A percentile compares a stretch with the other conserved stretches of the same genome.
These are phyloP conservation scores for Botrytis hyacinthi DNA, from an alignment of 2,329 filamentous ascomycete species.

Conservation along the genomic window DNA sequence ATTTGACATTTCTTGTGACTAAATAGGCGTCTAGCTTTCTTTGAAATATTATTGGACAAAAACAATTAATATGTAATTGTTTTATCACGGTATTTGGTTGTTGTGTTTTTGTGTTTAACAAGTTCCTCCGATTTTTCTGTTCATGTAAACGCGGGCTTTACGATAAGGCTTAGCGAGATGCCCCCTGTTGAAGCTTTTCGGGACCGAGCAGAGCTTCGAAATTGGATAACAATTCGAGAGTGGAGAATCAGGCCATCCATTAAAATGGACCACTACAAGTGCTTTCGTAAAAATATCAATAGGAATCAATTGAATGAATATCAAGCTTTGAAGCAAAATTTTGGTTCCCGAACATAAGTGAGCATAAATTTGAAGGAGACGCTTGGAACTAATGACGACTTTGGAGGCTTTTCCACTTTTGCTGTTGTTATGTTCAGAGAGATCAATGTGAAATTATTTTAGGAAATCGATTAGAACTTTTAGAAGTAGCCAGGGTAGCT, in stretches of 20 bases:
- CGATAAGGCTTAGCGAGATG: background rate
- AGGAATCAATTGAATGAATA: background rate
- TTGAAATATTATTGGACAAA: background rate
- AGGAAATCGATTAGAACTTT: background rate
- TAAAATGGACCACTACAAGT: background rate
- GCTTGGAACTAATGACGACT: background rate
- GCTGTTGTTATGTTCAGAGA: background rate
- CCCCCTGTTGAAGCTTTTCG: background rate
- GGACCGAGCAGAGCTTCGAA: background rate
- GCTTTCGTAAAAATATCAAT: background rate
- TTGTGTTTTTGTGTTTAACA: background rate
- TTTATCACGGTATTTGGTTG: background rate
- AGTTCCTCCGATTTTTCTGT: background rate
- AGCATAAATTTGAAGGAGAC: background rate
- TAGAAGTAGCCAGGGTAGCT: background rate
- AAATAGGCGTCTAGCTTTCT: background rate
- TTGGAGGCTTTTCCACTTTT: background rate
- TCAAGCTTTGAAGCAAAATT: background rate
- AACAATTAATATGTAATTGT: rapidly evolving
- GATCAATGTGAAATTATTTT: background rate
- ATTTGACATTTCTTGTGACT: background rate
- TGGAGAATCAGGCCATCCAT: background rate
- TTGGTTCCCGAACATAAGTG: background rate
- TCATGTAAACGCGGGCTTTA: background rate
- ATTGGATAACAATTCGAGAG: background rate